phyloP scores from a whole-genome alignment of 1,284 basidiomycete species.

The Microbotryum saponariae region DNA sequence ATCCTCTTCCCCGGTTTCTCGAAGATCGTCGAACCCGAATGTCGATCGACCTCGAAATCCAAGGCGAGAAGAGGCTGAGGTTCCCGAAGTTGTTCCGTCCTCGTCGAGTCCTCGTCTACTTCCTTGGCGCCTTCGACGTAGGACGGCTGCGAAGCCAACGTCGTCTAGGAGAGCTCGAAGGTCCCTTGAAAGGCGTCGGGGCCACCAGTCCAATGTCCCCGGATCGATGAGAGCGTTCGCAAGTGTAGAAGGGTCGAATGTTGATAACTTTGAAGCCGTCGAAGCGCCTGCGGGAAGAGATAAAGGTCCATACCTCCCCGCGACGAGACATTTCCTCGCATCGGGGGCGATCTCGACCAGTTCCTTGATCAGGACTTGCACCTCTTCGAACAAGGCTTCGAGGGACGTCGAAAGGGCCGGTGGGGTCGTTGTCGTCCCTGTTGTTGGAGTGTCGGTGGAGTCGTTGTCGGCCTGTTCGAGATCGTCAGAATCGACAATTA shows the following conservation, averaged over 20 bases:
- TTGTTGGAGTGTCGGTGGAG: neutral
- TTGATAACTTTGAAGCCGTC: neutral
- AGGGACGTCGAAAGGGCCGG: too few relatives aligned
- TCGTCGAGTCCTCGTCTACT: too few relatives aligned
- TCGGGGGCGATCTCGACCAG: conserved; percentile 27
- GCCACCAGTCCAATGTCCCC: conserved; percentile 21
- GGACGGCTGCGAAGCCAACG: conserved; percentile 13
- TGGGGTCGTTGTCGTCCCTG: too few relatives aligned
- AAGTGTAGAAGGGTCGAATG: neutral
- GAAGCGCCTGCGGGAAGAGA: neutral
- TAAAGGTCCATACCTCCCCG: conserved; percentile 22
- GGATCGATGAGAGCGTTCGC: neutral
- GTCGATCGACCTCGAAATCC: too few relatives aligned
- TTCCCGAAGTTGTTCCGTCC: too few relatives aligned
- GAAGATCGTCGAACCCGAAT: too few relatives aligned
- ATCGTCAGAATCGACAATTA: too few relatives aligned
- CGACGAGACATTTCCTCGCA: conserved; percentile 21
- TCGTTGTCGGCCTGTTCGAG: neutral
- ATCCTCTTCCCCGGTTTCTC: too few relatives aligned
- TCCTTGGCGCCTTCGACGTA: too few relatives aligned
- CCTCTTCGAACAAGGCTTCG: conserved; percentile 15
- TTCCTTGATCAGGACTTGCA: conserved; percentile 22
- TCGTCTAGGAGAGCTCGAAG: conserved; percentile 27
- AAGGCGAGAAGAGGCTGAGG: neutral
- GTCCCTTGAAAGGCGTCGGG: conserved; percentile 17